phyloP scores from a whole-genome alignment of 1,139 yeast species.

The Candida tunisiensis region DNA sequence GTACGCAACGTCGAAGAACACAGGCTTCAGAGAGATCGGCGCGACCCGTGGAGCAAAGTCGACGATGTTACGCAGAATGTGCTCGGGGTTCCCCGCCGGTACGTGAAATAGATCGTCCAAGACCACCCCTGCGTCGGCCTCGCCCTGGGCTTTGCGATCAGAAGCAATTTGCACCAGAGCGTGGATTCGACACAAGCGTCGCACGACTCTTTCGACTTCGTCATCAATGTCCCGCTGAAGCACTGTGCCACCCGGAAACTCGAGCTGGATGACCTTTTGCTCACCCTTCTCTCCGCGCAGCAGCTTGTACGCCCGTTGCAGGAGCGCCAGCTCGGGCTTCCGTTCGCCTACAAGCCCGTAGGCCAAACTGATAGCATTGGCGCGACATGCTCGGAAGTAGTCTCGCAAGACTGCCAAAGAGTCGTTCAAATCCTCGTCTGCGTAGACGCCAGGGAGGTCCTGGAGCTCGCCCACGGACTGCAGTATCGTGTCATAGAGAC shows the following conservation, averaged over 20 bases:
- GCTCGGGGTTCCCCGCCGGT: constrained; percentile 15
- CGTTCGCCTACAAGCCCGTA: constrained; percentile 30
- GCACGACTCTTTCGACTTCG: too few relatives aligned
- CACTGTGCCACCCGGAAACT: too few relatives aligned
- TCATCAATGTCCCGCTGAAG: too few relatives aligned
- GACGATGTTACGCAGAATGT: constrained; percentile 27
- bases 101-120: constrained; percentile 13
- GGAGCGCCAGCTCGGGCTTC: constrained; percentile 39
- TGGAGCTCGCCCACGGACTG: constrained; percentile 37
- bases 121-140: too few relatives aligned
- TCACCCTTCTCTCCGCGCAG: constrained; percentile 7
- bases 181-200: too few relatives aligned
- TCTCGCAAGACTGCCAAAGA: constrained; percentile 26
- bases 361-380: constrained; percentile 30
- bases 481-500: constrained; percentile 33
- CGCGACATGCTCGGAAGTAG: constrained; percentile 31
- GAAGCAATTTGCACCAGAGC: too few relatives aligned
- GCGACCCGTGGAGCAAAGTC: constrained; percentile 28
- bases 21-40: constrained; percentile 70
- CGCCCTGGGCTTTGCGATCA: too few relatives aligned
- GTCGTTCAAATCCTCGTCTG: constrained; percentile 50
- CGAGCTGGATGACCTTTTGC: too few relatives aligned
- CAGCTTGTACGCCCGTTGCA: constrained; percentile 20
- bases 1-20: constrained; percentile 75
- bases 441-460: constrained; percentile 83